These are phyloP conservation scores for Colletotrichum sp. DNA, from an alignment of 2,329 filamentous ascomycete species.

Conservation along the genomic window DNA sequence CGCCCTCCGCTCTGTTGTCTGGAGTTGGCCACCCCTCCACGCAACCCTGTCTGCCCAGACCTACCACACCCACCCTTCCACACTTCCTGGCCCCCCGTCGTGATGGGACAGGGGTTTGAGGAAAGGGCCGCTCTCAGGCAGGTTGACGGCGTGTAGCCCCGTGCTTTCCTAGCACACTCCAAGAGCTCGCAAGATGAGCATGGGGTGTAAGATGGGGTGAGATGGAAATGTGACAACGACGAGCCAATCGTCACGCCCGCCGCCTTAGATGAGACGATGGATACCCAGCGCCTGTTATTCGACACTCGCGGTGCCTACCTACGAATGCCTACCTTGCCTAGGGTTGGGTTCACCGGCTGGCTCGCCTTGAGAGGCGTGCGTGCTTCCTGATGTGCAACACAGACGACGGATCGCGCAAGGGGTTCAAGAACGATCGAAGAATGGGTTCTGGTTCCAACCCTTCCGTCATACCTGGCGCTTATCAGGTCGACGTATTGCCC, in stretches of 20 bases:
- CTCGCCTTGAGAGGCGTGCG: background rate
- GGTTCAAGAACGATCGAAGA: background rate
- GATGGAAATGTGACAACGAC: conserved; percentile 15
- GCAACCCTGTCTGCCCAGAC: conserved; percentile 9
- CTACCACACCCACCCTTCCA: conserved; percentile 11
- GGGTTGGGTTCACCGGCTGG: conserved; percentile 5
- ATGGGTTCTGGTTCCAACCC: background rate
- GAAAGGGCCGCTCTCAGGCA: conserved; percentile 7
- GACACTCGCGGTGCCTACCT: background rate
- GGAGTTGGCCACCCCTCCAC: conserved; percentile 14
- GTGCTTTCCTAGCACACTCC: conserved; percentile 3
- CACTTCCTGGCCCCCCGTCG: background rate
- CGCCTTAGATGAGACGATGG: conserved; percentile 19
- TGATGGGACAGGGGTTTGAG: conserved; percentile 3
- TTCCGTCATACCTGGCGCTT: conserved; percentile 9
- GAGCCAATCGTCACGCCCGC: conserved; percentile 7
- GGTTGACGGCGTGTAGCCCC: conserved; percentile 6
- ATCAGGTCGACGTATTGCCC: conserved; percentile 6
- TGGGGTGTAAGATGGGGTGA: conserved; percentile 17
- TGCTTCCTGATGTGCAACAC: conserved; percentile 10
- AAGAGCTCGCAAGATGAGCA: conserved; percentile 16
- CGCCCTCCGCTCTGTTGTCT: background rate
- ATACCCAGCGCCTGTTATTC: conserved; percentile 9
- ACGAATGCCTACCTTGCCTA: background rate
- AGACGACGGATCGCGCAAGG: conserved; percentile 6